phyloP scores from a whole-genome alignment of 2,329 filamentous ascomycete genomes.

The Aspergillus novofumigatus region DNA sequence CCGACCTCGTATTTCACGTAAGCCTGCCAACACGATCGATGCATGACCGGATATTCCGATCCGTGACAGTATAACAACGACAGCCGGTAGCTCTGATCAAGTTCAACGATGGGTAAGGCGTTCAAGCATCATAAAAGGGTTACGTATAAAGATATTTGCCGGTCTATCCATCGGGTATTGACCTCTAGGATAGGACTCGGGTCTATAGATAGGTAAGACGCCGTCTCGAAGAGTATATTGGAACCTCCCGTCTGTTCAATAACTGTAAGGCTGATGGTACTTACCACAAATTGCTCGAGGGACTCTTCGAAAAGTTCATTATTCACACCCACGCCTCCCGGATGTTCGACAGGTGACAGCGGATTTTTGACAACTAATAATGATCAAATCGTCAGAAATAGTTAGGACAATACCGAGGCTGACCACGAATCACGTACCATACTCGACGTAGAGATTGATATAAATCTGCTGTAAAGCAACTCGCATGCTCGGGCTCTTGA shows the following conservation, averaged over 20 bases:
- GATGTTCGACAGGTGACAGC: conserved; percentile 58
- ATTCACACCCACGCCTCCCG: conserved; percentile 58
- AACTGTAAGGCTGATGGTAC: conserved; percentile 11
- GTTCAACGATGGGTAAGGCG: not conserved
- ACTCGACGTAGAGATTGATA: conserved; percentile 96
- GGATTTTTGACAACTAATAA: conserved; percentile 61
- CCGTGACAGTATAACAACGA: not conserved
- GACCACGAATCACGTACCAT: conserved; percentile 51
- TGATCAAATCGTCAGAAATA: not conserved
- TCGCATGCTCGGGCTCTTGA: conserved; percentile 80
- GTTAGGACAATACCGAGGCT: conserved; percentile 7
- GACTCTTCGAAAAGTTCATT: conserved; percentile 63
- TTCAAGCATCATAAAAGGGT: not conserved
- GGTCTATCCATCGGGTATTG: not conserved
- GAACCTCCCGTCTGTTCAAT: not conserved
- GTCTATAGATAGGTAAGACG: conserved; percentile 25
- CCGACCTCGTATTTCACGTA: no score
- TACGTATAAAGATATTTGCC: not conserved
- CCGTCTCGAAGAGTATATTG: not conserved
- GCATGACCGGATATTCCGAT: not conserved
- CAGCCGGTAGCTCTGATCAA: no score
- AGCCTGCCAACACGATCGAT: not conserved
- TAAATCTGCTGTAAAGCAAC: conserved; percentile 97
- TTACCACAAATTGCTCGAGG: conserved; percentile 48
- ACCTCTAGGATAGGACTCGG: conserved; percentile 27